phyloP scores from a whole-genome alignment of 2,329 filamentous ascomycete genomes.

The Arthrinium phaeospermum region DNA sequence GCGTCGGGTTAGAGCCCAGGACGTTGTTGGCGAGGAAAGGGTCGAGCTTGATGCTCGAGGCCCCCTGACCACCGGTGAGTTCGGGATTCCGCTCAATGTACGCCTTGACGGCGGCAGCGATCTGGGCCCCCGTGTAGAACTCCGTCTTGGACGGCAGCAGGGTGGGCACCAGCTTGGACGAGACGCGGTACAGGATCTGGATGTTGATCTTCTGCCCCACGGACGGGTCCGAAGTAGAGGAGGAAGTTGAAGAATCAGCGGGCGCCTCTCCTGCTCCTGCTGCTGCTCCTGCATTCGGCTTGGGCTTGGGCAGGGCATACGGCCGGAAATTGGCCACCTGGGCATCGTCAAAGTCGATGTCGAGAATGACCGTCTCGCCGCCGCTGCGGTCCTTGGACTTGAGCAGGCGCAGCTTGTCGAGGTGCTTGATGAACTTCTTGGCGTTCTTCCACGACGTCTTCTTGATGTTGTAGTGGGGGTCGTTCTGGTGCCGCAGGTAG shows the following conservation, averaged over 20 bases:
- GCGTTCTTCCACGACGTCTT: slow-evolving; percentile 75
- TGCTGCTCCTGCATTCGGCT: slow-evolving; percentile 32
- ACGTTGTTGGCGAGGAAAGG: slow-evolving; percentile 67
- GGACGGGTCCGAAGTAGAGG: slow-evolving; percentile 15
- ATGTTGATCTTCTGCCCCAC: slow-evolving; percentile 29
- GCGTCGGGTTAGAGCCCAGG: slow-evolving; percentile 51
- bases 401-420: slow-evolving; percentile 68
- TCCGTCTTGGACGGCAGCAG: slow-evolving; percentile 46
- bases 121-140: slow-evolving; percentile 64
- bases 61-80: slow-evolving; percentile 58
- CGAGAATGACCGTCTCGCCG: slow-evolving; percentile 67
- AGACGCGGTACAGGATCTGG: slow-evolving; percentile 30
- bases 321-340: slow-evolving; percentile 62
- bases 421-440: slow-evolving; percentile 71
- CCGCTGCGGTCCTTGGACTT: slow-evolving; percentile 70
- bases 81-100: slow-evolving; percentile 65
- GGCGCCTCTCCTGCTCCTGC: neutral
- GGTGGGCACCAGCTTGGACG: slow-evolving; percentile 43
- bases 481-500: slow-evolving; percentile 63
- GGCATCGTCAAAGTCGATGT: slow-evolving; percentile 67
- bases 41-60: slow-evolving; percentile 65
- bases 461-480: slow-evolving; percentile 67
- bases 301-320: slow-evolving; percentile 61
- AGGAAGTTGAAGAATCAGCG: neutral
- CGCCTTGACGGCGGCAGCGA: slow-evolving; percentile 60